A percentile compares a stretch with the other conserved stretches of the same genome.
Evolutionary conservation across 192 early-diverging fungal species (phyloP).

Genomic region (Gryganskiella cystojenkinii): DNA sequence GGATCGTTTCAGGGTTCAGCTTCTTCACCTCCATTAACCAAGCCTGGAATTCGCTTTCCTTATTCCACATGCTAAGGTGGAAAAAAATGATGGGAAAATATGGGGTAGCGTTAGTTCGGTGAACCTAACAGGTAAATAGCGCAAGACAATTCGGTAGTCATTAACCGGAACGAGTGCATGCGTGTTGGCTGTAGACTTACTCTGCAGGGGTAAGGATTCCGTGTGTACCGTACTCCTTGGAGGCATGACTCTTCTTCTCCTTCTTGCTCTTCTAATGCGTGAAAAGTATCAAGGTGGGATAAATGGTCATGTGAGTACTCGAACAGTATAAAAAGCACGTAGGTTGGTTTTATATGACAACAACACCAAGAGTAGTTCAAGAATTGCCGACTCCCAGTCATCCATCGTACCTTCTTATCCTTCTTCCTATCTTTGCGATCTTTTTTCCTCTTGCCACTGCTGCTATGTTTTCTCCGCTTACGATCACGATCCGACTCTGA

Average conservation of each 20-base stretch:
- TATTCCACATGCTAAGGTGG: constrained; percentile 40
- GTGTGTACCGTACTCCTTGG: constrained; percentile 59
- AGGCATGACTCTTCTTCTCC: constrained; percentile 54
- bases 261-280: constrained; percentile 56
- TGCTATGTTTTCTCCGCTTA: constrained; percentile 40
- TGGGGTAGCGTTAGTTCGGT: no score
- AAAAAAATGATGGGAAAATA: no score
- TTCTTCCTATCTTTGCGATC: constrained; percentile 58
- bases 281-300: not conserved
- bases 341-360: no score
- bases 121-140: not conserved
- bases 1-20: constrained; percentile 57
- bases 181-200: constrained; percentile 37
- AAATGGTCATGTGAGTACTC: not conserved
- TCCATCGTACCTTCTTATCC: constrained; percentile 53
- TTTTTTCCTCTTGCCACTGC: constrained; percentile 40
- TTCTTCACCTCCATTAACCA: constrained; percentile 68
- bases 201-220: constrained; percentile 65
- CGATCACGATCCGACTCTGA: constrained; percentile 40
- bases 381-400: constrained; percentile 13
- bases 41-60: constrained; percentile 62
- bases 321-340: not conserved
- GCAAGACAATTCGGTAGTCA: not conserved
- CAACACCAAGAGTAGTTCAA: no score
- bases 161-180: no score